phyloP scores from a whole-genome alignment of 2,329 filamentous ascomycete genomes.

The Nothomitra cinnamomea region DNA sequence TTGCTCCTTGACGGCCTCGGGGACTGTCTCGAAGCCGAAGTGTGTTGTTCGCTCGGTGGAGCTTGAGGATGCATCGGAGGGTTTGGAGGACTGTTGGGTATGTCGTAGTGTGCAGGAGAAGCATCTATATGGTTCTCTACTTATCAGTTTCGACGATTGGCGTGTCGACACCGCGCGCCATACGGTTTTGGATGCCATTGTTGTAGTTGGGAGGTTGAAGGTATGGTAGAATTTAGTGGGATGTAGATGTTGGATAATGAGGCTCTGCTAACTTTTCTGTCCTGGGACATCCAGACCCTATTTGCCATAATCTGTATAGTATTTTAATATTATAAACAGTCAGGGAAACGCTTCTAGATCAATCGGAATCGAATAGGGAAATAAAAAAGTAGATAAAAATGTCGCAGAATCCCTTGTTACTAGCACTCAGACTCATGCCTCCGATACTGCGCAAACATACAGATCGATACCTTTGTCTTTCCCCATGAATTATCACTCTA shows the following conservation, averaged over 20 bases:
- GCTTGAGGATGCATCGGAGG: conserved; percentile 20
- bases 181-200: conserved; percentile 2
- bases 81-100: conserved; percentile 16
- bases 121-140: conserved; percentile 26
- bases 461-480: too few relatives aligned
- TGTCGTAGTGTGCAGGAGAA: conserved; percentile 31
- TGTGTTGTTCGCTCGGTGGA: conserved; percentile 49
- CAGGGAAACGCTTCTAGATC: too few relatives aligned
- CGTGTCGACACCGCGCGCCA: background rate
- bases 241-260: background rate
- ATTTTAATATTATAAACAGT: too few relatives aligned
- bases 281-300: too few relatives aligned
- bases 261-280: too few relatives aligned
- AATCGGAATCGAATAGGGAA: too few relatives aligned
- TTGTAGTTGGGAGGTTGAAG: background rate
- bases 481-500: too few relatives aligned
- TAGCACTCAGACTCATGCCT: too few relatives aligned
- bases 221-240: background rate
- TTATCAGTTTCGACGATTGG: background rate
- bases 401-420: too few relatives aligned
- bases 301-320: too few relatives aligned
- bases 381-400: too few relatives aligned
- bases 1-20: conserved; percentile 60
- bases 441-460: too few relatives aligned
- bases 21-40: conserved; percentile 78